Conservation (phyloP, 441 rosid species). For the Eugenia klotzschiana region DNA sequence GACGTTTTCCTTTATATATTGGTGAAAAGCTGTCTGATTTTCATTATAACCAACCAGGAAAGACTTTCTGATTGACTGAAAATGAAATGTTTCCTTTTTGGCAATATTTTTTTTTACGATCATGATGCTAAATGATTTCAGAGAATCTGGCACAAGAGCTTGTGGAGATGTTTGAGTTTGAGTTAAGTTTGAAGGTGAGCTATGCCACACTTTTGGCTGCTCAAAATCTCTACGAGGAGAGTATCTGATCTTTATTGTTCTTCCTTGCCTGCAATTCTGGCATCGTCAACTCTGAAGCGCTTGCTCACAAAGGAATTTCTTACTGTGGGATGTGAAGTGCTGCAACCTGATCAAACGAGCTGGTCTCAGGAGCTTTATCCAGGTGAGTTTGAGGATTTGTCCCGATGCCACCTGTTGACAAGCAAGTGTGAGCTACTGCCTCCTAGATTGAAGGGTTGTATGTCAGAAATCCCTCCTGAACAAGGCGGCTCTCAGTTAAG, state of each 20-base stretch:
- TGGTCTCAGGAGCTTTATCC: constrained; percentile 66
- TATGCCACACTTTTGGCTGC: background rate
- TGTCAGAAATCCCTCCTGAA: constrained; percentile 11
- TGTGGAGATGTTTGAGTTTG: constrained; percentile 54
- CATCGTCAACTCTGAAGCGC: constrained; percentile 27
- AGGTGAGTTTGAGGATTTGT: constrained; percentile 55
- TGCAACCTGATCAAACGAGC: constrained; percentile 12
- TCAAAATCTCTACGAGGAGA: background rate
- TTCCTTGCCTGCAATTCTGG: background rate
- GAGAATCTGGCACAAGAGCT: constrained; percentile 67
- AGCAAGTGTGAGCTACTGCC: constrained; percentile 27
- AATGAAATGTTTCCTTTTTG: background rate
- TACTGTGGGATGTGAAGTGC: constrained; percentile 29
- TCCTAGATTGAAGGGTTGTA: constrained; percentile 29
- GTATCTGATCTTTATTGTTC: background rate
- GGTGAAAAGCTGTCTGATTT: background rate
- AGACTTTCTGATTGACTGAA: background rate
- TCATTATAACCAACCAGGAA: background rate
- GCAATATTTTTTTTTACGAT: background rate
- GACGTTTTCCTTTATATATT: background rate
- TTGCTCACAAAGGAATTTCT: constrained; percentile 42
- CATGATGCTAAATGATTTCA: constrained; percentile 14
- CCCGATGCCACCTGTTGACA: constrained; percentile 32
- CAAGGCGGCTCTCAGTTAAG: constrained; percentile 24
- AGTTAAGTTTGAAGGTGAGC: constrained; percentile 60